Percentiles rank a stretch among this genome's conserved stretches.
Conservation (phyloP, 805 yeast genomes). For the Candida parachauliodes region DNA sequence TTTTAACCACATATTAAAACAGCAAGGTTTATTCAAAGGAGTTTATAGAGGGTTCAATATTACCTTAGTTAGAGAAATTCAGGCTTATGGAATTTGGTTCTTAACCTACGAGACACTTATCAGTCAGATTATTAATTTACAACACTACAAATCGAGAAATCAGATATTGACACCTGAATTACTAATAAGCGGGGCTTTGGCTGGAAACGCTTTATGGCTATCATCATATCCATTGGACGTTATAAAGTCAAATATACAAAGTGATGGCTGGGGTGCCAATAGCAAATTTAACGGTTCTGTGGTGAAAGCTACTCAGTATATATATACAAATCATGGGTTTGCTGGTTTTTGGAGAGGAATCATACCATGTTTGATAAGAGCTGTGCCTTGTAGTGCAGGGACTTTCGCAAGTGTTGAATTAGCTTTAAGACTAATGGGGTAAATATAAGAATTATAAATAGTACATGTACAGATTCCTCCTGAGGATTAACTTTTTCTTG, state of each 20-base stretch:
- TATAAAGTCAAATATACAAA: slow-evolving; percentile 48
- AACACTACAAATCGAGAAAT: slow-evolving; percentile 38
- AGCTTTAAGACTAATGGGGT: slow-evolving; percentile 56
- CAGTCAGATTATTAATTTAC: slow-evolving; percentile 28
- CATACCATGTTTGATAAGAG: slow-evolving; percentile 55
- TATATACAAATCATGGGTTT: slow-evolving; percentile 41
- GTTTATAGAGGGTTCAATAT: slow-evolving; percentile 53
- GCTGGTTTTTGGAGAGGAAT: slow-evolving; percentile 63
- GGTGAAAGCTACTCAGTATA: slow-evolving; percentile 32
- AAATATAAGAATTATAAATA: slow-evolving; percentile 5
- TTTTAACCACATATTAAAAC: slow-evolving; percentile 37
- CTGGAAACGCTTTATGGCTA: slow-evolving; percentile 68
- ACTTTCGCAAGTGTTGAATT: slow-evolving; percentile 76
- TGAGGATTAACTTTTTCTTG: neutral
- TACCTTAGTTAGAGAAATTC: slow-evolving; percentile 58
- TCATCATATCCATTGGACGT: slow-evolving; percentile 53
- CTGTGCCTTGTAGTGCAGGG: slow-evolving; percentile 67
- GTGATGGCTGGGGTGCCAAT: slow-evolving; percentile 46
- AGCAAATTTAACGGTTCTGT: slow-evolving; percentile 43
- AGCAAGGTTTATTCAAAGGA: slow-evolving; percentile 45
- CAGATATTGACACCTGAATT: slow-evolving; percentile 55
- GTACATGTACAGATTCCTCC: slow-evolving; percentile 1
- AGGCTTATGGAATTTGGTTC: slow-evolving; percentile 76
- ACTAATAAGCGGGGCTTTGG: slow-evolving; percentile 55
- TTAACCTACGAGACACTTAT: slow-evolving; percentile 59